Percentiles rank a stretch among this genome's conserved stretches.
Evolutionary conservation across 192 early-diverging fungal species (phyloP).

Genomic region (Gamsiella multidivaricata): DNA sequence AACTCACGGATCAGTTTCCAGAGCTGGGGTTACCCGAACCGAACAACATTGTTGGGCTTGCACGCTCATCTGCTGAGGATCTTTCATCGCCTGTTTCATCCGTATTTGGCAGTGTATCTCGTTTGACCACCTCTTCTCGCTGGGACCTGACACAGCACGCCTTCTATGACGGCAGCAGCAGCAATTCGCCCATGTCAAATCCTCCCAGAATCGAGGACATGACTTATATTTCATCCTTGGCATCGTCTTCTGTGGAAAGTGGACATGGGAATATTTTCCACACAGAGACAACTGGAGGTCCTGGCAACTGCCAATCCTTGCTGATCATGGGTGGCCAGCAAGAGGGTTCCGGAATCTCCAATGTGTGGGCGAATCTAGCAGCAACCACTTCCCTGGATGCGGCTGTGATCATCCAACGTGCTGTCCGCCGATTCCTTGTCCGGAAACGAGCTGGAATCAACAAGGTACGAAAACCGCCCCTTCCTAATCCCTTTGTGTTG

Average conservation of each 20-base stretch:
- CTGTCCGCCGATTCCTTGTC: conserved; percentile 36
- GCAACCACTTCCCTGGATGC: conserved; percentile 12
- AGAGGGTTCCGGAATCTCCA: too few relatives aligned
- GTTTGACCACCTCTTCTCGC: too few relatives aligned
- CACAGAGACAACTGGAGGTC: not conserved
- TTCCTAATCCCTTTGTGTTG: too few relatives aligned
- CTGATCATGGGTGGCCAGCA: too few relatives aligned
- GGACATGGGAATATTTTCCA: conserved; percentile 3
- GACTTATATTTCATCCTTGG: not conserved
- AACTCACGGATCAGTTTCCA: conserved; percentile 23
- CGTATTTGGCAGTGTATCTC: not conserved
- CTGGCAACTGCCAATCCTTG: not conserved
- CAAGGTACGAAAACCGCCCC: conserved; percentile 2
- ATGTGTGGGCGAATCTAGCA: not conserved
- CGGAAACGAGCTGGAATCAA: conserved; percentile 19
- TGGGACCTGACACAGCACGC: conserved; percentile 13
- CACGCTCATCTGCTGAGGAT: not conserved
- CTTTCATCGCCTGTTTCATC: not conserved
- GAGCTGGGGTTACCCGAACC: conserved; percentile 10
- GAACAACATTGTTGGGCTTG: not conserved
- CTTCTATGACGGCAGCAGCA: conserved; percentile 9
- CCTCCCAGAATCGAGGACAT: conserved; percentile 29
- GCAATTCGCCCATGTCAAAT: conserved; percentile 18
- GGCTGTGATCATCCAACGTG: conserved; percentile 45
- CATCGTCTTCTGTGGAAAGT: not conserved